Percentiles rank a stretch among this genome's conserved stretches.
Evolutionary conservation across 495 filamentous ascomycete species (phyloP).

Genomic region (Lepraria neglecta): DNA sequence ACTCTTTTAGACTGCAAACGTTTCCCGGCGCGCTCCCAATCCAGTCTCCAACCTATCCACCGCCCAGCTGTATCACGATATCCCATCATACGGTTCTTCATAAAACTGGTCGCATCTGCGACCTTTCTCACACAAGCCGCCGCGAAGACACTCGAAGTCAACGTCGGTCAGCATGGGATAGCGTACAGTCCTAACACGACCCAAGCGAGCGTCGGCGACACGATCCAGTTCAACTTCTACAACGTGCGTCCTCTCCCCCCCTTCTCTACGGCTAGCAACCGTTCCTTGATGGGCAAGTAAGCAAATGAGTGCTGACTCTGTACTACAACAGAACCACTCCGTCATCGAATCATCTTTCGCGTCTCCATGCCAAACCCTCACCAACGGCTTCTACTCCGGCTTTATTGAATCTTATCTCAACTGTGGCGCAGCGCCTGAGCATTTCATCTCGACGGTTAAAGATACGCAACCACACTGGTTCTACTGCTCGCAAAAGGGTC

Average conservation of each 20-base stretch:
- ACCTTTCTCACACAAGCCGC: neutral
- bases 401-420: neutral
- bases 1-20: too few species aligned
- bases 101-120: neutral
- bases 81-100: neutral
- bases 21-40: too few species aligned
- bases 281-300: neutral
- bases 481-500: neutral
- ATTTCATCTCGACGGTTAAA: neutral
- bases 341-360: neutral
- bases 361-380: neutral
- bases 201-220: neutral
- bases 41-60: too few species aligned
- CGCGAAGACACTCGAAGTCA: neutral
- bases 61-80: neutral
- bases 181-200: neutral
- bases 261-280: neutral
- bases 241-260: neutral
- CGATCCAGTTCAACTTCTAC: neutral
- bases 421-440: neutral
- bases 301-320: neutral
- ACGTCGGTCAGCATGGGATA: neutral
- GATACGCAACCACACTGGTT: slow-evolving; percentile 3
- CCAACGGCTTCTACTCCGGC: neutral
- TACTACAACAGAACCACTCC: neutral